Percentiles rank a stretch among this genome's conserved stretches.
Conservation (phyloP, 768 basidiomycete species). For the Ephemerocybe angulata region DNA sequence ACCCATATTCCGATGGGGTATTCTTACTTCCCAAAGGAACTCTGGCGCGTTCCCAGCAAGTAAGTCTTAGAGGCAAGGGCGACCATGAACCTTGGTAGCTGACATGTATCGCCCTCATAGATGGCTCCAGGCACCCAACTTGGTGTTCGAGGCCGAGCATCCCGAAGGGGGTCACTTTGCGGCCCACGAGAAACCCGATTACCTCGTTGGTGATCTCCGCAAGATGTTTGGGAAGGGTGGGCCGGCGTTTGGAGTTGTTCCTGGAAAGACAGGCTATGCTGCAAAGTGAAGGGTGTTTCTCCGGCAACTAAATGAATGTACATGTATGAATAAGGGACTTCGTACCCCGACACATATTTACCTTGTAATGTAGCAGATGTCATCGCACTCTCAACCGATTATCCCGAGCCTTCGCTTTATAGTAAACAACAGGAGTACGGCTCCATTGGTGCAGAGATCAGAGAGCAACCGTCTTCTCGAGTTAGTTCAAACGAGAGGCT, state of each 20-base stretch:
- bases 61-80: constrained; percentile 7
- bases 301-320: too few relatives aligned
- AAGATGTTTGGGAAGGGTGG: constrained; percentile 55
- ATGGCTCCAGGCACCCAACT: constrained; percentile 37
- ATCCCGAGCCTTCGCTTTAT: too few relatives aligned
- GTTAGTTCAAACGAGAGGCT: too few relatives aligned
- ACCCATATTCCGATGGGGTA: constrained; percentile 42
- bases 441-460: too few relatives aligned
- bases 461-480: too few relatives aligned
- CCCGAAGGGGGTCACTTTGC: constrained; percentile 55
- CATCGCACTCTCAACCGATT: too few relatives aligned
- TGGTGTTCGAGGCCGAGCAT: constrained; percentile 46
- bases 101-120: constrained; percentile 22
- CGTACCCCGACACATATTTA: too few relatives aligned
- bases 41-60: constrained; percentile 23
- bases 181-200: constrained; percentile 44
- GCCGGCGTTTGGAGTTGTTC: constrained; percentile 43
- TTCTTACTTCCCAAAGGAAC: constrained; percentile 47
- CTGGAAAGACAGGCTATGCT: constrained; percentile 39
- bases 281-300: too few relatives aligned
- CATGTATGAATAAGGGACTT: too few relatives aligned
- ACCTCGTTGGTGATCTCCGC: constrained; percentile 45
- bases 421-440: too few relatives aligned
- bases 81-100: not conserved
- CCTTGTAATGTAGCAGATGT: too few relatives aligned